Evolutionary conservation across 1,139 yeast genomes (phyloP), one percentile per base, ranked within the genome.

Genomic region (Pichia sp.): DNA sequence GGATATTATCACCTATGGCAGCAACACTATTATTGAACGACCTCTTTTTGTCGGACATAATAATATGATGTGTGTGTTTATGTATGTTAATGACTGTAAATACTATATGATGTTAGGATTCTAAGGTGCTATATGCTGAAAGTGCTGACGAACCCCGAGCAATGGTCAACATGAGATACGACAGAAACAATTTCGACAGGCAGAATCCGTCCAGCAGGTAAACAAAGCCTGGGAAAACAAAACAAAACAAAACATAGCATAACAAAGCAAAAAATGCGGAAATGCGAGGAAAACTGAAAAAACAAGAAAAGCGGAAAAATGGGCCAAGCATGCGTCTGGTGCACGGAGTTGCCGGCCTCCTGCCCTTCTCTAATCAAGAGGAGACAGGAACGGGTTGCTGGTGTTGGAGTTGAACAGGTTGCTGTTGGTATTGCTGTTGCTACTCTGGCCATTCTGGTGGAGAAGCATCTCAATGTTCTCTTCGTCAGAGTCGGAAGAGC

Each of bases 401-500:
- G 26, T 32, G 15, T 23, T 38, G 31, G 36, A 44, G 40, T 19
- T 34, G 36, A 29, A 32, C 5, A 29, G 6, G 23, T 46, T 29
- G 32, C 19, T 38, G 44, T n/a, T 47, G 46, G 13, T 16, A 32
- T 46, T 19, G 47, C 10, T 26, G n/a, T 8, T 31, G 32, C 46
- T 30, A 40, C 44, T 43, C 13, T 45, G 45, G 23, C 50, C 61
- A 48, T 61, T 64, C 50, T 63, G 65, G 8, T 62, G 54, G 1
- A 64, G 61, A 26, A 67, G 52, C 49, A 51, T 61, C 48, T 67
- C 70, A 29, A 68, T 67, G 49, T 67, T 67, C 54, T 67, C 71
- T 46, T 66, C 68, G 51, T 67, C 70, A 0, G 69, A 65, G 45
- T 67, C 70, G 1, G 68, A 63, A 19, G 62, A 66, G 38, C 45